Evolutionary conservation across 2,329 filamentous ascomycete genomes (phyloP).

Genomic region (Hymenoscyphus fructigenus): DNA sequence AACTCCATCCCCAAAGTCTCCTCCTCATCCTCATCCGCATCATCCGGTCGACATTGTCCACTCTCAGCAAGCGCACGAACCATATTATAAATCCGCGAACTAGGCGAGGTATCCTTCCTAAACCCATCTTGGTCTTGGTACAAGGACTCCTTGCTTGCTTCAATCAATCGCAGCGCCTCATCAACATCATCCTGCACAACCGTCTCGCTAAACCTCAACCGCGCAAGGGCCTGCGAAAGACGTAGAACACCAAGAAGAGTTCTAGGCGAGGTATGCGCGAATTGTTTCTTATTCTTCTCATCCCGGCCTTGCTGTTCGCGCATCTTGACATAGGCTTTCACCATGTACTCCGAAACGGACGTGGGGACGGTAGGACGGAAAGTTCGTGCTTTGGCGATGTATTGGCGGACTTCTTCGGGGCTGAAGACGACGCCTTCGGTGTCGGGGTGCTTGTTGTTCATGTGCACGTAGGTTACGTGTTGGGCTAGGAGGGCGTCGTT

Average conservation of each 20-base stretch:
- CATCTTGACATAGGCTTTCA: conserved; percentile 93
- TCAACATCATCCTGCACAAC: conserved; percentile 94
- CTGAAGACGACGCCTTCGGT: conserved; percentile 76
- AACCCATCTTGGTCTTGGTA: conserved; percentile 65
- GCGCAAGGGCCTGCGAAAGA: conserved; percentile 88
- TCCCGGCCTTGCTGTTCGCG: conserved; percentile 89
- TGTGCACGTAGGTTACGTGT: conserved; percentile 96
- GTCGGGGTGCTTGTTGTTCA: conserved; percentile 92
- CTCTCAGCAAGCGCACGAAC: conserved; percentile 85
- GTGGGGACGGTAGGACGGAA: conserved; percentile 85
- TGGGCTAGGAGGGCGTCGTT: conserved; percentile 89
- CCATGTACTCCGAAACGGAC: conserved; percentile 89
- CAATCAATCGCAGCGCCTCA: conserved; percentile 85
- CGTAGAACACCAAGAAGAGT: conserved; percentile 91
- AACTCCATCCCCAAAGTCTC: conserved; percentile 66
- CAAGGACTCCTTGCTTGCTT: conserved; percentile 90
- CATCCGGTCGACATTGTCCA: conserved; percentile 56
- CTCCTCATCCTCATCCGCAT: conserved; percentile 66
- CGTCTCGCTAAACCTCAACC: conserved; percentile 80
- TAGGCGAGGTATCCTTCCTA: conserved; percentile 72
- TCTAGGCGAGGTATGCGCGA: conserved; percentile 90
- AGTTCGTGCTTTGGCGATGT: conserved; percentile 87
- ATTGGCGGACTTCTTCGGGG: conserved; percentile 91
- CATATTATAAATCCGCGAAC: conserved; percentile 90
- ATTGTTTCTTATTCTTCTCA: conserved; percentile 87